Evolutionary conservation across 2,329 filamentous ascomycete species (phyloP).

Genomic region (Hirsutella thompsonii): DNA sequence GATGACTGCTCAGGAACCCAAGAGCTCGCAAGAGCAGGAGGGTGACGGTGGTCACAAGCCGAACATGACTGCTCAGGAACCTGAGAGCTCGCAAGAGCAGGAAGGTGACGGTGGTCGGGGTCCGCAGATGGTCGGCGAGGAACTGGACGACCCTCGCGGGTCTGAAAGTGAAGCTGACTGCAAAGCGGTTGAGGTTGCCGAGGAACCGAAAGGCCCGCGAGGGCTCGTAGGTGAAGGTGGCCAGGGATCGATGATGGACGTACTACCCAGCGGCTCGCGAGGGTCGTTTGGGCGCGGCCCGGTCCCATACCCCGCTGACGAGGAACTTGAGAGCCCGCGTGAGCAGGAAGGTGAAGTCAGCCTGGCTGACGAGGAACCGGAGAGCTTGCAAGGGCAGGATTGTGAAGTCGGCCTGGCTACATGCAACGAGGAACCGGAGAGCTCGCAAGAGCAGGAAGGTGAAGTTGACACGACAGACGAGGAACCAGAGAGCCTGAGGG

Average conservation of each 20-base stretch:
- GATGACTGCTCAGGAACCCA: background rate
- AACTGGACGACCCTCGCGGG: too few species aligned
- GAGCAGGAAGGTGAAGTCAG: background rate
- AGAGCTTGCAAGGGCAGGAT: background rate
- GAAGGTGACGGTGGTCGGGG: background rate
- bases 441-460: background rate
- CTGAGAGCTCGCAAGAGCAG: background rate
- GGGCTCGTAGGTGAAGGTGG: background rate
- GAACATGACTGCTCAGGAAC: background rate
- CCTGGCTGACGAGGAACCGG: background rate
- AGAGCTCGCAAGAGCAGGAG: background rate
- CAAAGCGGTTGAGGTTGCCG: background rate
- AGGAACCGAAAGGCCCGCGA: background rate
- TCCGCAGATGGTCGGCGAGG: background rate
- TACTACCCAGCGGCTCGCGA: too few species aligned
- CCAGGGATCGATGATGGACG: background rate
- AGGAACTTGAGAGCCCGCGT: background rate
- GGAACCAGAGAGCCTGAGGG: background rate
- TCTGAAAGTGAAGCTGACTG: too few species aligned
- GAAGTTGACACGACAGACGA: too few species aligned
- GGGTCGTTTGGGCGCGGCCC: background rate
- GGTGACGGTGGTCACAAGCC: too few species aligned
- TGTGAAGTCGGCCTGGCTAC: background rate
- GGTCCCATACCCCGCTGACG: background rate
- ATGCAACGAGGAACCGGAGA: too few species aligned